Base-by-base conservation (phyloP, 148 eudicot genomes). In the Euryodendron excelsum region DNA sequence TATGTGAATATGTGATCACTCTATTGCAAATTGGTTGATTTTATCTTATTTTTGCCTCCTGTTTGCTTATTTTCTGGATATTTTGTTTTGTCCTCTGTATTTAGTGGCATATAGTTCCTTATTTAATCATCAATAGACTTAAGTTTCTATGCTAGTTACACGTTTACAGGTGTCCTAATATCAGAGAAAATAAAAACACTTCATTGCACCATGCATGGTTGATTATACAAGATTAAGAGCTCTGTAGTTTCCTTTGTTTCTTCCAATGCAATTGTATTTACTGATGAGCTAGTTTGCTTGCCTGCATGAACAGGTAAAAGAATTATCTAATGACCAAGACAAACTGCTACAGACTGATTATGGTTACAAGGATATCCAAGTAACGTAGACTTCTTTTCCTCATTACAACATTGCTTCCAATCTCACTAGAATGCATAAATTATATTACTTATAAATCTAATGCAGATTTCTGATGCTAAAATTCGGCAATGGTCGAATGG, bases 401-500 rank as follows among this genome's bases (percentile, higher is more conserved):
- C 6, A 23, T 1, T 56, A 50, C 28, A 5, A 71, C 44, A 20
- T 15, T 74, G 8, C 63, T 76, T 82, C 33, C 53, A 75, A 64
- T 52, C 55, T 25, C 63, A 47, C 44, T 53, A 69, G 25, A 23
- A 69, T 9, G 52, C 34, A 58, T 4, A 18, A 47, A 3, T 44
- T 60, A 56, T 68, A 45, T 23, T 59, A 62, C 23, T 21, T 68
- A 60, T 23, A 64, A 77, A 33, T 73, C 50, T 48, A 67, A 67
- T 81, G 75, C 86, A 94, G 97, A 82, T 70, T 76, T 80, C 68
- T 67, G 91, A 92, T 80, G 85, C 82, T 69, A 92, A 91, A 74
- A 81, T 94, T 75, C 80, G 52, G 18, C 80, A 89, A 70, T 96
- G 99, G 99, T 89, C 98, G 28, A 81, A 78, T 67, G 99, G 98